Evolutionary conservation across 139 green algal genomes (phyloP).

Genomic region (Chlamydomonas sphaeroides): DNA sequence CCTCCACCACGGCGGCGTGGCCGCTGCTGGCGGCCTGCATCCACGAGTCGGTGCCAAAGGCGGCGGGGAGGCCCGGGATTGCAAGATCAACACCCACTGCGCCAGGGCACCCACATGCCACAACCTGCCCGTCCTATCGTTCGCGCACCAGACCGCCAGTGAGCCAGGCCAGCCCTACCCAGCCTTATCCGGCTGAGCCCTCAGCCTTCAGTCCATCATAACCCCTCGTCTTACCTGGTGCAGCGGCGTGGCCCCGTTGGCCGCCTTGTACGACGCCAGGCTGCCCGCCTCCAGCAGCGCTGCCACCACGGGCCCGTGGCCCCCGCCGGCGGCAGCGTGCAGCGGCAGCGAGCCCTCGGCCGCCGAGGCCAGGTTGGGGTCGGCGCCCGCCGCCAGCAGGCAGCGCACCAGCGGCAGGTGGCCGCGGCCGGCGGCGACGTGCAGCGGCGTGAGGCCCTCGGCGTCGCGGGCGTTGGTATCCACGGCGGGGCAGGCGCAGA

Average conservation of each 20-base stretch:
- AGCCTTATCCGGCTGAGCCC: too few species aligned
- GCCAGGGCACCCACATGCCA: too few species aligned
- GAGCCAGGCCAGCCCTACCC: too few species aligned
- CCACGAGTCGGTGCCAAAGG: too few species aligned
- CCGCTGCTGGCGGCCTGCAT: too few species aligned
- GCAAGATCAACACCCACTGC: too few species aligned
- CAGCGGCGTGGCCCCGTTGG: conserved; percentile 29
- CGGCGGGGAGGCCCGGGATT: too few species aligned
- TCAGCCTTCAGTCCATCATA: too few species aligned
- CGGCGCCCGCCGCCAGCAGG: conserved; percentile 22
- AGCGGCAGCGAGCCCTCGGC: conserved; percentile 31
- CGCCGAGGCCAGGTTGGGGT: conserved; percentile 16
- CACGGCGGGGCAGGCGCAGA: background rate
- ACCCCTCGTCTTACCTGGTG: too few species aligned
- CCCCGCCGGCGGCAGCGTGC: too few species aligned
- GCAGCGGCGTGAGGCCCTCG: conserved; percentile 23
- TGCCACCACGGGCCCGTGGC: conserved; percentile 7
- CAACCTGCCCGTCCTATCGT: too few species aligned
- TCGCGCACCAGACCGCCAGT: too few species aligned
- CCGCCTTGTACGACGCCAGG: conserved; percentile 27
- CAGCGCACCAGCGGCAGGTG: background rate
- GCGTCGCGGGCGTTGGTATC: conserved; percentile 27
- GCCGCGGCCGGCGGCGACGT: conserved; percentile 11
- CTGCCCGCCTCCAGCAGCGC: conserved; percentile 28
- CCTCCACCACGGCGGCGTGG: conserved; percentile 10